Percentiles rank a stretch among this genome's conserved stretches.
phyloP scores from a whole-genome alignment of 805 yeast genomes.

The Grigorovia humatica region DNA sequence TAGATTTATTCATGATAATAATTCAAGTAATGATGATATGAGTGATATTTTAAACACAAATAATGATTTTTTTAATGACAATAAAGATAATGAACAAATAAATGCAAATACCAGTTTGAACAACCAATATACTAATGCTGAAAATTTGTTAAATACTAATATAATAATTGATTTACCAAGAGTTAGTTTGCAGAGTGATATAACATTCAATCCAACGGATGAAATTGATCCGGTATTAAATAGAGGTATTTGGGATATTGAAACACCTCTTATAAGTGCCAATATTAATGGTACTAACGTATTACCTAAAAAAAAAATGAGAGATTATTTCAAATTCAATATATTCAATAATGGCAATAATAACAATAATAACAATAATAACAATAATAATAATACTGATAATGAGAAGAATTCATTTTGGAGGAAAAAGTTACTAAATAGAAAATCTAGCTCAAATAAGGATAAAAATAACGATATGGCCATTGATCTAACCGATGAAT shows the following conservation, averaged over 20 bases:
- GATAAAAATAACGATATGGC: neutral
- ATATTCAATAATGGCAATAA: slow-evolving; percentile 10
- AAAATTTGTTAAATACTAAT: neutral
- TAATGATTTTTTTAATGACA: neutral
- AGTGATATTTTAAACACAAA: neutral
- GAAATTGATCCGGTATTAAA: slow-evolving; percentile 1
- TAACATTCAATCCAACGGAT: neutral
- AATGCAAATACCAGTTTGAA: neutral
- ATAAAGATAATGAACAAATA: neutral
- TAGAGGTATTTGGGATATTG: neutral
- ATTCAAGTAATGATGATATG: neutral
- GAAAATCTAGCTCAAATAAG: slow-evolving; percentile 2
- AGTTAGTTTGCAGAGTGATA: neutral
- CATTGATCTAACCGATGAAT: neutral
- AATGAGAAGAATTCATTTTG: slow-evolving; percentile 2
- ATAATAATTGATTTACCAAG: neutral
- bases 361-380: no score
- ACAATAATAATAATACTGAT: neutral
- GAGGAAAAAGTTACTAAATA: neutral
- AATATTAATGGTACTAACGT: neutral
- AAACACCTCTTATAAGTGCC: neutral
- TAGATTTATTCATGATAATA: neutral
- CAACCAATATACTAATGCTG: no score
- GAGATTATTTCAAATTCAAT: slow-evolving; percentile 23
- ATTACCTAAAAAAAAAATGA: slow-evolving; percentile 13